Evolutionary conservation across 108 stramenopile genomes (phyloP), one percentile per base, ranked within the genome.

Genomic region (Mediolabrus comicus): DNA sequence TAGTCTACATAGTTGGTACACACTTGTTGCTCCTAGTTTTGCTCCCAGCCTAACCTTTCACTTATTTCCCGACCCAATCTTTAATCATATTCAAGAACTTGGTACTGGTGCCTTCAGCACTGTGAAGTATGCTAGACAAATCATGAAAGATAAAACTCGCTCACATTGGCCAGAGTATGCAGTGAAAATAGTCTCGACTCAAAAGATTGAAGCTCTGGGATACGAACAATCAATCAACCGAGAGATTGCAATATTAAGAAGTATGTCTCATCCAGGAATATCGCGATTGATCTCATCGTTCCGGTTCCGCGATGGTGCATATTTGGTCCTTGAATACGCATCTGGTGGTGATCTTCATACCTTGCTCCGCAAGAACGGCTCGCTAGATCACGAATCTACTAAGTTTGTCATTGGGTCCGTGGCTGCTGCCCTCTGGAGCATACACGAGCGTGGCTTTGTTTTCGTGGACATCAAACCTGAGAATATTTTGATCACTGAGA

Each of bases 251-350:
- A 92, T 93, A 36, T 70, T 99, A 49, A 73, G 88, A 39, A 52
- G 83, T 4, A 25, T 98, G n/a, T 83, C 89, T 0, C 97, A 98
- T 70, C 97, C 97, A 4, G 83, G 96, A 14, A 89, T 97, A 57
- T 87, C 98, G 1, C 75, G 98, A 33, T 80, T 99, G 39, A 77
- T 99, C 10, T 95, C 95, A 13, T 78, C 92, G 1, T 98, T 98
- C 74, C 86, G 96, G 16, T 98, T 94, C 54, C 83, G 82, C 3
- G 94, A 92, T 49, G 95, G 91, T 3, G 93, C 92, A 3, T 99
- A 97, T 52, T 69, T 99, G 24, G 95, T 99, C 1, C 66, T 98
- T n/a, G 98, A 99, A 67, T 98, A 97, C 77, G 96, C 95, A 27
- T 82, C 85, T 55, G 64, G 87, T 16, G 98, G 98, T 26, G 98